Evolutionary conservation across 2,329 filamentous ascomycete species (phyloP), one percentile per base, ranked within the genome.

Genomic region (Knoxdaviesia capensis): DNA sequence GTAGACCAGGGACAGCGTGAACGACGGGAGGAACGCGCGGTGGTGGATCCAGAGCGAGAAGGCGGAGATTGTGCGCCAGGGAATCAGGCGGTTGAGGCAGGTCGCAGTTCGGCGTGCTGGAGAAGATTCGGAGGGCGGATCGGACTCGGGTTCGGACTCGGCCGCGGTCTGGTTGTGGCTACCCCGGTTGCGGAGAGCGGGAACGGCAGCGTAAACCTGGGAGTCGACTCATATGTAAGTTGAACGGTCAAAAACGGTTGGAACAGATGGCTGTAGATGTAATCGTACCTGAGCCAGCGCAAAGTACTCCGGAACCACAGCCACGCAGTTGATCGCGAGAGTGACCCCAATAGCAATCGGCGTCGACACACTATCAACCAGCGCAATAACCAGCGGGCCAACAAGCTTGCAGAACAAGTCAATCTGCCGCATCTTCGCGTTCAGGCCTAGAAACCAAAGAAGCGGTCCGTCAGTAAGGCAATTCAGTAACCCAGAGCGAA

Each of bases 401-500:
- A 71, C 44, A 1, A 77, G 59, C 48, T 77, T 77, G 56, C 71
- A 75, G 10, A 69, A 52, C 5, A 77, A 58, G 45, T 77, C 72
- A 38, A 77, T 75, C 5, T 73, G 64, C n/a, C 72, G 64, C 66
- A 77, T 74, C n/a, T 60, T 59, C 3, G 71, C 64, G 50, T 76
- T 77, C 30, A 75, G 53, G 6, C 56, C 61, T 56, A 44, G 50
- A 44, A 47, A 10, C 9, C 6, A n/a, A 29, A 36, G 20, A 20
- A 20, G 20, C 31, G 30, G 2, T 31, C 11, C 8, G 34, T 35
- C 11, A 35, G 34, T 35, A 35, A 9, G 8, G 9, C 11, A 11
- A 35, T 35, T 35, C 8, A 9, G 34, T 9, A 35, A 35, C 2
- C 34, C 8, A 11, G 9, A 35, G 8, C 9, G 34, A 35, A 3